phyloP scores from a whole-genome alignment of 345 rosid genomes.

The Eucalyptus marginata region DNA sequence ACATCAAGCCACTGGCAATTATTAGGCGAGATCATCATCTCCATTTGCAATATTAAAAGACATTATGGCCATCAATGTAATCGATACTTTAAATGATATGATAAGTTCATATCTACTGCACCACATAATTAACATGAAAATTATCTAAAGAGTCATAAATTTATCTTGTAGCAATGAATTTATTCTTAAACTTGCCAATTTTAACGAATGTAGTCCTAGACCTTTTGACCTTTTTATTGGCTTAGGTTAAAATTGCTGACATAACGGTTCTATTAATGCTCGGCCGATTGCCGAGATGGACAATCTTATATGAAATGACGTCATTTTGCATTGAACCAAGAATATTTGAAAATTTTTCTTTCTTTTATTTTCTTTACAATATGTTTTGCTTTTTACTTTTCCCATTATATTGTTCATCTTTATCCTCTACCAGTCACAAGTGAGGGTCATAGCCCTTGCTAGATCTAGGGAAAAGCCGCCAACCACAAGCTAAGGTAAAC shows the following conservation, averaged over 20 bases:
- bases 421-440: fast-evolving
- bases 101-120: background rate
- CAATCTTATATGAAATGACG: background rate
- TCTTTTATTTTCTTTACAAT: background rate
- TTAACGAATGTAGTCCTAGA: background rate
- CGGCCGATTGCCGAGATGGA: fast-evolving
- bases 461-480: background rate
- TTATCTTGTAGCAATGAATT: too few relatives aligned
- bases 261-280: fast-evolving
- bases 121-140: background rate
- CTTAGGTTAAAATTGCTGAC: fast-evolving
- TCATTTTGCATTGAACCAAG: background rate
- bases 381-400: background rate
- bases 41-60: background rate
- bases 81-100: background rate
- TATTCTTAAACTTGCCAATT: background rate
- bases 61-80: background rate
- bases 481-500: background rate
- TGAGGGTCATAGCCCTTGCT: background rate
- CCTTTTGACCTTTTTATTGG: fast-evolving
- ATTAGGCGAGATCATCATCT: background rate
- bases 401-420: background rate
- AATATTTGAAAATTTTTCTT: fast-evolving
- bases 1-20: background rate
- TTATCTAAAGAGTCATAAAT: background rate